phyloP scores from a whole-genome alignment of 495 filamentous ascomycete species.

The Aspergillus leporis region DNA sequence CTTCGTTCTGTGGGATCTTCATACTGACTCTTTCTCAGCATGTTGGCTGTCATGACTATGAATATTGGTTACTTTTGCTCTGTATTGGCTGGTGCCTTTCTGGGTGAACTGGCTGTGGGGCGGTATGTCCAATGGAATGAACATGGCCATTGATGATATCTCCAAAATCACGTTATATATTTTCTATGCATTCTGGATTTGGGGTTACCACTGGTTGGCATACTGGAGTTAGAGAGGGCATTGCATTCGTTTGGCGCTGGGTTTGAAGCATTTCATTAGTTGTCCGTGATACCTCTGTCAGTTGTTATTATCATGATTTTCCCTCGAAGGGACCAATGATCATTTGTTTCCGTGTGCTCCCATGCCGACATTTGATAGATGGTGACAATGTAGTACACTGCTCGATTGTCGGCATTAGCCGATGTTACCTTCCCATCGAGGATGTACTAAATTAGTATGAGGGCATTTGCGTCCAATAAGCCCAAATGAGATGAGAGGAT shows the following conservation, averaged over 20 bases:
- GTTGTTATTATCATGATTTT: not conserved
- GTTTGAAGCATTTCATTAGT: not conserved
- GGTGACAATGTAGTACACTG: not conserved
- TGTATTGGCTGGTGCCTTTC: constrained; percentile 76
- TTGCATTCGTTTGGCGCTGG: not conserved
- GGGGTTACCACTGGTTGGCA: not conserved
- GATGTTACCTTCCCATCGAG: not conserved
- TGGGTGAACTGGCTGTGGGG: constrained; percentile 80
- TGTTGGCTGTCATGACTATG: constrained; percentile 98
- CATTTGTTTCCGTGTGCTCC: not conserved
- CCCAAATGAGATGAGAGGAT: not conserved
- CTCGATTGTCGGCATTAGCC: not conserved
- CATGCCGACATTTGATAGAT: too few relatives aligned
- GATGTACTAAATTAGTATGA: not conserved
- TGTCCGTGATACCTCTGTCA: not conserved
- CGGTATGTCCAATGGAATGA: constrained; percentile 53
- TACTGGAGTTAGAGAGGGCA: not conserved
- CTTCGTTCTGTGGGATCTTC: not conserved
- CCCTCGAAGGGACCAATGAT: not conserved
- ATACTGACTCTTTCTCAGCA: constrained; percentile 52
- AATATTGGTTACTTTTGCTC: constrained; percentile 96
- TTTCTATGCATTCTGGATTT: not conserved
- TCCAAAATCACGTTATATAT: not conserved
- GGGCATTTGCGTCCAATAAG: not conserved
- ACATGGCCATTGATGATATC: constrained; percentile 24